Evolutionary conservation across 1,284 basidiomycete species (phyloP), one percentile per base, ranked within the genome.

Genomic region (Afroboletus lepidellus): DNA sequence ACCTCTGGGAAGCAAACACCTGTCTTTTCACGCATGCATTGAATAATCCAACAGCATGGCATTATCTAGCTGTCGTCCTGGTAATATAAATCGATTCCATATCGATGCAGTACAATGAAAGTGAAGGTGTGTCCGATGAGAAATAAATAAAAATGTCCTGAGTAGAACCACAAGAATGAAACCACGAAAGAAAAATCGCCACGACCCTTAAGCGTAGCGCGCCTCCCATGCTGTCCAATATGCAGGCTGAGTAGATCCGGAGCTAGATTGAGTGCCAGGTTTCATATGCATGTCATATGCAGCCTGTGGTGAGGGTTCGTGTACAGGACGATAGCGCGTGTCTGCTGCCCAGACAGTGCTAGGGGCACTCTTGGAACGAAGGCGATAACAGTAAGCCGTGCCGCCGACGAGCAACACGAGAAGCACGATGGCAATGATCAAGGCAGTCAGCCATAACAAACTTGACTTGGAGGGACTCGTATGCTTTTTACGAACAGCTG

Each of bases 231-330:
- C 29, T 13, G 29, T 30, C 29, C 29, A 30, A 2, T 30, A 11
- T 13, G 29, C 5, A 13, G 29, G n/a, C n/a, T 30, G 27, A 30
- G 29, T 5, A 8, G 8, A 13, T 6, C 8, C 15, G 27, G 27
- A 8, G 27, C 8, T 12, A 23, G 39, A n/a, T n/a, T n/a, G 34
- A 29, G 46, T 39, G 2, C 43, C 36, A 50, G 56, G 42, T 37
- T 39, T 33, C 63, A 68, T 66, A 23, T 64, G 55, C 33, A 69
- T 60, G 9, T 66, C 68, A 32, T 60, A 51, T 11, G 66, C 63
- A 36, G 61, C 63, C 41, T 62, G 61, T 5, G 66, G 68, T 3
- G 68, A 66, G n/a, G 65, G 57, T 2, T 58, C 56, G 18, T 67
- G 9, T 24, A 70, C 54, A 7, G 43, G 55, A 8, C 24, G 57